Evolutionary conservation across 352 stramenopile species (phyloP).

Genomic region (Globisporangium parvum): DNA sequence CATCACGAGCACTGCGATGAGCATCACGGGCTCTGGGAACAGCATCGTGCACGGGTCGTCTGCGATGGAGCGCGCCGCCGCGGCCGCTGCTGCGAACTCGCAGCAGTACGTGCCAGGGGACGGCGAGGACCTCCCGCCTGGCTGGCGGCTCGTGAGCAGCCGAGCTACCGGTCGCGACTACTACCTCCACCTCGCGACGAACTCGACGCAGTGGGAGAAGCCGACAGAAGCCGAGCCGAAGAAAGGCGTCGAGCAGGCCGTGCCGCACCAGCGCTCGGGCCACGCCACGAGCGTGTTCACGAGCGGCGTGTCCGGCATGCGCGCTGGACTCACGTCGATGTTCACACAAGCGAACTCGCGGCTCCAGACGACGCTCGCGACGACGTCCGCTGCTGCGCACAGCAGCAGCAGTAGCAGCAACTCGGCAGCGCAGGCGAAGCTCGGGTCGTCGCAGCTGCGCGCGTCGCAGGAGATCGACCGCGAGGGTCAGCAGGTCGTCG

Average conservation of each 20-base stretch:
- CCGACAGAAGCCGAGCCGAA: constrained; percentile 63
- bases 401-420: constrained; percentile 10
- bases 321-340: constrained; percentile 49
- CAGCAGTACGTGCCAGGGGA: constrained; percentile 8
- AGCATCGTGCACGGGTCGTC: constrained; percentile 34
- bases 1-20: constrained; percentile 23
- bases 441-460: constrained; percentile 33
- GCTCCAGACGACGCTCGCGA: constrained; percentile 67
- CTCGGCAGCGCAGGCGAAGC: constrained; percentile 17
- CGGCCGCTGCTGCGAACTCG: constrained; percentile 29
- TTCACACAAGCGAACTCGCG: constrained; percentile 64
- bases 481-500: constrained; percentile 62
- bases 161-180: constrained; percentile 61
- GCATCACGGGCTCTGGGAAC: constrained; percentile 31
- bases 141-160: constrained; percentile 68
- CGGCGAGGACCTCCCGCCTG: constrained; percentile 38
- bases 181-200: constrained; percentile 63
- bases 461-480: constrained; percentile 58
- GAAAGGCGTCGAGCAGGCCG: constrained; percentile 14
- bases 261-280: constrained; percentile 7
- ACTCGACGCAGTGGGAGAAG: constrained; percentile 60
- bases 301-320: constrained; percentile 59
- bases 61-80: constrained; percentile 33
- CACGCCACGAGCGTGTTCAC: constrained; percentile 49
- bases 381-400: constrained; percentile 20